Conservation (phyloP, 108 stramenopile species). For the Cyclotella baltica region DNA sequence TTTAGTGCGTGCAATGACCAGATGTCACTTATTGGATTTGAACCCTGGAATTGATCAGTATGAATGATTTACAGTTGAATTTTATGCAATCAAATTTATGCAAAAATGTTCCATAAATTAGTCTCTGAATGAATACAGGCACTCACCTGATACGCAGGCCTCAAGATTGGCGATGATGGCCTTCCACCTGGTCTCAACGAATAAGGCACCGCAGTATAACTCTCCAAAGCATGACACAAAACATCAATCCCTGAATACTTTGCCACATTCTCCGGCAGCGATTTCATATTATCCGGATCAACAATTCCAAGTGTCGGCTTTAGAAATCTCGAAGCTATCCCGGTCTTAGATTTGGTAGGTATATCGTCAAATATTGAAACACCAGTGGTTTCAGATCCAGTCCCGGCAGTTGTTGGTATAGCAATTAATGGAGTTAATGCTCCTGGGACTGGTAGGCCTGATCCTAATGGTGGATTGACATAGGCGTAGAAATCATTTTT, state of each 20-base stretch:
- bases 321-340: conserved; percentile 55
- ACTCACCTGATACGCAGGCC: conserved; percentile 63
- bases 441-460: conserved; percentile 52
- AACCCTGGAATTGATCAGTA: no score
- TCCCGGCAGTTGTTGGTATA: conserved; percentile 74
- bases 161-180: conserved; percentile 45
- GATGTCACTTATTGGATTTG: conserved; percentile 57
- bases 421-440: conserved; percentile 61
- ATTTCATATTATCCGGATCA: conserved; percentile 58
- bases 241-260: conserved; percentile 66
- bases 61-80: no score
- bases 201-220: conserved; percentile 61
- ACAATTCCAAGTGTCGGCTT: conserved; percentile 66
- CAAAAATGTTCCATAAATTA: no score
- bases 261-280: conserved; percentile 52
- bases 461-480: conserved; percentile 65
- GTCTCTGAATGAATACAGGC: no score
- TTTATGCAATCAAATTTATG: no score
- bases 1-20: conserved; percentile 57
- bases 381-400: conserved; percentile 67
- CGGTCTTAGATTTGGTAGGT: conserved; percentile 62
- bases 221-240: conserved; percentile 68
- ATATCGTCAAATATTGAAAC: conserved; percentile 69
- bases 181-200: conserved; percentile 42
- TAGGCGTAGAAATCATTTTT: conserved; percentile 61